Percentiles rank a stretch among this genome's conserved stretches.
These are phyloP conservation scores for Russula sp. DNA, from an alignment of 768 basidiomycete genomes.

Conservation along the genomic window DNA sequence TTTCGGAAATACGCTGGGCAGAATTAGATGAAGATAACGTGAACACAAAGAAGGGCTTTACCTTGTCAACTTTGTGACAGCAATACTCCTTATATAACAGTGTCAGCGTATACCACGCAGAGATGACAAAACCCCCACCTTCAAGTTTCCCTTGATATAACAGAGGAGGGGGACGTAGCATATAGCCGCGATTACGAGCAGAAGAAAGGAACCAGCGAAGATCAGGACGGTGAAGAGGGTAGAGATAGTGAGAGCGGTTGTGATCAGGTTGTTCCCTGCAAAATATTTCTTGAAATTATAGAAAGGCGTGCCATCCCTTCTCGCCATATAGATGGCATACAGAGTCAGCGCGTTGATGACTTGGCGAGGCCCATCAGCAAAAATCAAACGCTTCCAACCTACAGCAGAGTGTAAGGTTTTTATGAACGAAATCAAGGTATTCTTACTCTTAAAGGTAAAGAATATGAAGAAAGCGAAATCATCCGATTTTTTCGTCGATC, in stretches of 20 bases:
- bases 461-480: conserved; percentile 99
- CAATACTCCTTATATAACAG: conserved; percentile 69
- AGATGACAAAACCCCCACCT: conserved; percentile 42
- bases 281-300: conserved; percentile 78
- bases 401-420: conserved; percentile 6
- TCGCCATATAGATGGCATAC: conserved; percentile 77
- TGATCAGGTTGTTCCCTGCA: conserved; percentile 53
- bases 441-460: conserved; percentile 96
- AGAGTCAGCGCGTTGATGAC: conserved; percentile 96
- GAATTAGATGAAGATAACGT: conserved; percentile 16
- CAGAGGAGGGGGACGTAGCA: conserved; percentile 91
- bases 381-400: conserved; percentile 83
- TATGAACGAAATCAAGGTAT: background rate
- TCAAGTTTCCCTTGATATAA: conserved; percentile 95
- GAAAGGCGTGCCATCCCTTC: conserved; percentile 43
- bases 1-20: conserved; percentile 76
- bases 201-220: conserved; percentile 74
- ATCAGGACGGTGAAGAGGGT: conserved; percentile 87
- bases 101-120: conserved; percentile 9
- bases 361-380: conserved; percentile 96
- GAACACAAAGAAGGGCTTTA: conserved; percentile 28
- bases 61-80: conserved; percentile 98
- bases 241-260: conserved; percentile 77
- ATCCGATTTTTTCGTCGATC: conserved; percentile 93
- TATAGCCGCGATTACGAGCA: conserved; percentile 77